Percentiles rank a stretch among this genome's conserved stretches.
Conservation (phyloP, 106 monocot genomes). For the Phalaenopsis aphrodite region DNA sequence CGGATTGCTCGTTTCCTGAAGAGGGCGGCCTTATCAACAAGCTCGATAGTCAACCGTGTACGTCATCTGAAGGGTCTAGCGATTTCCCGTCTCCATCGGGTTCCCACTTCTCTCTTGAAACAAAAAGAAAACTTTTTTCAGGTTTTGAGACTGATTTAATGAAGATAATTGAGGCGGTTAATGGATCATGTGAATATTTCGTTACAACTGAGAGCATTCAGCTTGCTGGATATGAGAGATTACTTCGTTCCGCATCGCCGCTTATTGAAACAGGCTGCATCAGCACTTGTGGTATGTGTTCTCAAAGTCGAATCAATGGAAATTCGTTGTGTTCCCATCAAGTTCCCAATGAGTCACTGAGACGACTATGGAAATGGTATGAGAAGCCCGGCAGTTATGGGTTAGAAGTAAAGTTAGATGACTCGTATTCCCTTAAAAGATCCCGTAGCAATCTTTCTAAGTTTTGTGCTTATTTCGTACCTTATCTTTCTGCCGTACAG, state of each 20-base stretch:
- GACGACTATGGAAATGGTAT: slow-evolving; percentile 79
- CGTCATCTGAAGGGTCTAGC: slow-evolving; percentile 9
- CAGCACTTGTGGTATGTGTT: slow-evolving; percentile 20
- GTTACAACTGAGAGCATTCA: slow-evolving; percentile 10
- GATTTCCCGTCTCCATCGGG: neutral
- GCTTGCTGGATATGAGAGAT: slow-evolving; percentile 62
- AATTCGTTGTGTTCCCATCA: slow-evolving; percentile 28
- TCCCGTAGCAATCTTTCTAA: slow-evolving; percentile 12
- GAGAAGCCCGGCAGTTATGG: slow-evolving; percentile 81
- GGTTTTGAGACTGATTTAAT: slow-evolving; percentile 31
- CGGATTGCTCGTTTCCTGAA: slow-evolving; percentile 22
- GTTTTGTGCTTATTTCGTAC: slow-evolving; percentile 77
- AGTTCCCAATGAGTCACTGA: slow-evolving; percentile 37
- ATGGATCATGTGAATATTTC: slow-evolving; percentile 30
- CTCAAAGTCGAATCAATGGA: slow-evolving; percentile 7
- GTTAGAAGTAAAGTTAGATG: slow-evolving; percentile 61
- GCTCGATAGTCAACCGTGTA: neutral
- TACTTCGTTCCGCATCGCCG: slow-evolving; percentile 60
- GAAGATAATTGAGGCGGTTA: slow-evolving; percentile 43
- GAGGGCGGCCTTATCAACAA: slow-evolving; percentile 5
- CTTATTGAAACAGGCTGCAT: slow-evolving; percentile 23
- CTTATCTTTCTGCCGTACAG: slow-evolving; percentile 90
- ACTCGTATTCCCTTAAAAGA: slow-evolving; percentile 19
- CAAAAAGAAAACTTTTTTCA: neutral
- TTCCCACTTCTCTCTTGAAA: neutral